Conservation (phyloP, 441 rosid species). For the Isatis lusitanica region DNA sequence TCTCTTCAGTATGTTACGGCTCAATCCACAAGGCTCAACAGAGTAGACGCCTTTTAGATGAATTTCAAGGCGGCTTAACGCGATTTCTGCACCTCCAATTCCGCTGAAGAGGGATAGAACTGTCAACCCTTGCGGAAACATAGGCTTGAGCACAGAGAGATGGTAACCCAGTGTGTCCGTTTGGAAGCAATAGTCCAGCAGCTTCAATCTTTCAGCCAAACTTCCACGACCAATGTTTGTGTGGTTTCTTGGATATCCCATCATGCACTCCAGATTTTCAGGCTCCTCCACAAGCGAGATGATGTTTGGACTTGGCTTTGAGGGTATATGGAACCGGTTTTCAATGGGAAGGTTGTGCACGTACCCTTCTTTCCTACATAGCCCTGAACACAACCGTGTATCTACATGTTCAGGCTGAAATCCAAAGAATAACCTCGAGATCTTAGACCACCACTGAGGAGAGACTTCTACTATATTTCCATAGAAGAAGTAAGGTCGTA, state of each 20-base stretch:
- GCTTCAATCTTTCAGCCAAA: constrained; percentile 52
- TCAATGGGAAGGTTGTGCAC: constrained; percentile 76
- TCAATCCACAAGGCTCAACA: constrained; percentile 57
- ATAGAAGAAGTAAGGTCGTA: constrained; percentile 71
- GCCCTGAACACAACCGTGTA: constrained; percentile 59
- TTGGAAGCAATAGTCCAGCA: constrained; percentile 69
- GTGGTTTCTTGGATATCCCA: constrained; percentile 82
- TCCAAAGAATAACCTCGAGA: constrained; percentile 62
- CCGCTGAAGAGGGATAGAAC: constrained; percentile 76
- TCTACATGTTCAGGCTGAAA: constrained; percentile 72
- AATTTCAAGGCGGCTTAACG: constrained; percentile 68
- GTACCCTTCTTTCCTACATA: constrained; percentile 79
- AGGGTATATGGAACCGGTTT: constrained; percentile 56
- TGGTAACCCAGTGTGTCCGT: constrained; percentile 79
- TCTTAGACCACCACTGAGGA: constrained; percentile 56
- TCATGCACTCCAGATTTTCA: constrained; percentile 60
- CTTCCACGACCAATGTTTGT: constrained; percentile 49
- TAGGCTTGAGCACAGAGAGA: constrained; percentile 70
- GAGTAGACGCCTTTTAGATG: constrained; percentile 65
- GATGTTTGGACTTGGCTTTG: constrained; percentile 47
- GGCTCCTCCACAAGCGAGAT: constrained; percentile 58
- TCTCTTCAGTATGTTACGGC: constrained; percentile 54
- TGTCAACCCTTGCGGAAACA: constrained; percentile 66
- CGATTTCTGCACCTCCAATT: constrained; percentile 74
- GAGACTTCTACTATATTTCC: constrained; percentile 61